Conservation (phyloP, 345 rosid genomes). For the Zanthoxylum bungeanum region DNA sequence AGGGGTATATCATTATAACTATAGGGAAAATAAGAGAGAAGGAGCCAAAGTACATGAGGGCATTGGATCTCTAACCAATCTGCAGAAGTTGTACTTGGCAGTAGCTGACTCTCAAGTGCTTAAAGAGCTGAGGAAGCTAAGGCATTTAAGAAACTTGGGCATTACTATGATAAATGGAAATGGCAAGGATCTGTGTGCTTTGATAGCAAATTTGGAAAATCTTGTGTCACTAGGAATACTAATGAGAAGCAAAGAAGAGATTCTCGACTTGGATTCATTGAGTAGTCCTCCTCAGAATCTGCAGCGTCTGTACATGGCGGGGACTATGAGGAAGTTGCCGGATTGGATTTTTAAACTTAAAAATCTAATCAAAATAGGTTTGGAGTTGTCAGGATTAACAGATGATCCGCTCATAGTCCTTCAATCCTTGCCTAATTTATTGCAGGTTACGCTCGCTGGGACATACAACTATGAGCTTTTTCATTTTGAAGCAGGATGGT, state of each 20-base stretch:
- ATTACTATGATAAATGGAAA: conserved; percentile 1
- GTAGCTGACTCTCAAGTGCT: background rate
- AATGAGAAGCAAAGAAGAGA: background rate
- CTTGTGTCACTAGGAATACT: conserved; percentile 1
- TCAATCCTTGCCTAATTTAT: conserved; percentile 4
- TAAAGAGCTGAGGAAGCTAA: background rate
- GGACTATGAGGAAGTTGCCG: background rate
- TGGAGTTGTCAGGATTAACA: background rate
- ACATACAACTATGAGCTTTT: background rate
- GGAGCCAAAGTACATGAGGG: background rate
- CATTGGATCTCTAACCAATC: background rate
- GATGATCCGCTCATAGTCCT: background rate
- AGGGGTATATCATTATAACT: background rate
- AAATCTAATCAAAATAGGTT: background rate
- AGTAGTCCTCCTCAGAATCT: background rate
- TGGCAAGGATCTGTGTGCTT: background rate
- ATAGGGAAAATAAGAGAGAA: background rate
- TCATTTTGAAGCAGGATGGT: background rate
- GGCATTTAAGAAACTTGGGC: conserved; percentile 15
- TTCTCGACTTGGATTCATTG: conserved; percentile 12
- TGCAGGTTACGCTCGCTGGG: background rate
- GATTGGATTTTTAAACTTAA: conserved; percentile 2
- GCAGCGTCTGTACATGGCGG: background rate
- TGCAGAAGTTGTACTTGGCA: background rate
- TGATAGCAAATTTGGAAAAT: conserved; percentile 6